phyloP scores from a whole-genome alignment of 371 early-diverging fungal species.

The Mortierella sp. region DNA sequence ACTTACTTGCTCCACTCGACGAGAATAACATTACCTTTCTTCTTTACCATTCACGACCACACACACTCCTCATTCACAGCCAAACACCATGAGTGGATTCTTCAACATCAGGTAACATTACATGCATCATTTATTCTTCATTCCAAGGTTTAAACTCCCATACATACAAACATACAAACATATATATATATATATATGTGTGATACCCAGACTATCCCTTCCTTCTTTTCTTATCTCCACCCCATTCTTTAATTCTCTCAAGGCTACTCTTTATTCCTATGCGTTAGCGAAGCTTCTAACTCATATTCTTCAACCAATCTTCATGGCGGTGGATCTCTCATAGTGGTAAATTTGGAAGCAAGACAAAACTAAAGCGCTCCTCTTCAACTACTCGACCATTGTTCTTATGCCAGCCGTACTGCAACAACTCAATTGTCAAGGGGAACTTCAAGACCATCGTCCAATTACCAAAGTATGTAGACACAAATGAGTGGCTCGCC shows the following conservation, averaged over 20 bases:
- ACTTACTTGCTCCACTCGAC: background rate
- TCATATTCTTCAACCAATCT: too few relatives aligned
- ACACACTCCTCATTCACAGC: background rate
- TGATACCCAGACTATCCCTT: background rate
- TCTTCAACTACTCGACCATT: slow-evolving; percentile 69
- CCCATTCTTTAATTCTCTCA: background rate
- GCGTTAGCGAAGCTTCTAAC: too few relatives aligned
- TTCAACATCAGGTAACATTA: slow-evolving; percentile 47
- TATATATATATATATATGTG: background rate
- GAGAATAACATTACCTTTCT: background rate
- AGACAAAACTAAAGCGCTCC: slow-evolving; percentile 61
- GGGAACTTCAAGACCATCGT: slow-evolving; percentile 92
- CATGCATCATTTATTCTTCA: background rate
- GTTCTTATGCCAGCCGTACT: slow-evolving; percentile 82
- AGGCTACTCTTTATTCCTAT: too few relatives aligned
- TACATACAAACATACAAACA: background rate
- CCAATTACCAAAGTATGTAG: slow-evolving; percentile 90
- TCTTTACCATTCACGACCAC: background rate
- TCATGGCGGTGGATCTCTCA: background rate
- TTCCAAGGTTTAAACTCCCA: too few relatives aligned
- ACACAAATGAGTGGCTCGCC: slow-evolving; percentile 95
- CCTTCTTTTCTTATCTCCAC: background rate
- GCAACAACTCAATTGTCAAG: slow-evolving; percentile 87
- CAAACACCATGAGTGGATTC: slow-evolving; percentile 47
- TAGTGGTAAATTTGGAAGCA: slow-evolving; percentile 50